Base-by-base conservation (phyloP, 129 eudicot species). In the Scalesia atractyloides region DNA sequence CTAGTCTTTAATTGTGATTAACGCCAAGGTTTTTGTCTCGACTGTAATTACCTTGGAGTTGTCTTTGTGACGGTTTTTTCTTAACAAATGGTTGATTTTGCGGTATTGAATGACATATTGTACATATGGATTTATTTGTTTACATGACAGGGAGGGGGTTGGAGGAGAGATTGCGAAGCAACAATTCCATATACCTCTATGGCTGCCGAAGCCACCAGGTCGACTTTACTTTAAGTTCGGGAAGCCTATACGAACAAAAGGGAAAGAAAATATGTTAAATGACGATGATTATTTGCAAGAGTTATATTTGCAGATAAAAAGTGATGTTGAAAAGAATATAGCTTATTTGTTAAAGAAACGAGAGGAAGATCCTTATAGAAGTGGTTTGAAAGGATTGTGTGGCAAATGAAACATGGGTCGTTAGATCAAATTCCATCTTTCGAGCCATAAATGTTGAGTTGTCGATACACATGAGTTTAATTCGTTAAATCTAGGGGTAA, bases 221-320 rank as follows among this genome's bases (percentile, higher is more conserved):
- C 73, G 96, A 17, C 80, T 86, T 50, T 89, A 89, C 57, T 80
- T 58, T 63, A 70, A 73, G 51, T 86, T 86, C 22, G 96, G 92
- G 62, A 86, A 86, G 72, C 92, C 96, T 2, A 64, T 89, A 14
- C 74, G 70, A 57, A 84, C 86, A 12, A 73, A 84, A 69, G 96
- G 87, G 44, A 81, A 68, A 33, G 77, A 70, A 72, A 15, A 80
- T 8, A 52, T 69, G 73, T 10, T 80, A 26, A 24, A 79, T 30
- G 73, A 82, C 59, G 53, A 64, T 11, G 79, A 62, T 12, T 62
- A 54, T 13, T 44, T 70, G 24, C 79, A 68, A 62, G 78, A 69
- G 15, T 56, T 89, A 34, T 89, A 86, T 59, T 4, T 62, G 68
- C 78, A 89, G 24, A 77, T 86, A 66, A 86, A 69, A 70, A 63